Base-by-base conservation (phyloP, 148 eudicot genomes). In the Silene uniflora region DNA sequence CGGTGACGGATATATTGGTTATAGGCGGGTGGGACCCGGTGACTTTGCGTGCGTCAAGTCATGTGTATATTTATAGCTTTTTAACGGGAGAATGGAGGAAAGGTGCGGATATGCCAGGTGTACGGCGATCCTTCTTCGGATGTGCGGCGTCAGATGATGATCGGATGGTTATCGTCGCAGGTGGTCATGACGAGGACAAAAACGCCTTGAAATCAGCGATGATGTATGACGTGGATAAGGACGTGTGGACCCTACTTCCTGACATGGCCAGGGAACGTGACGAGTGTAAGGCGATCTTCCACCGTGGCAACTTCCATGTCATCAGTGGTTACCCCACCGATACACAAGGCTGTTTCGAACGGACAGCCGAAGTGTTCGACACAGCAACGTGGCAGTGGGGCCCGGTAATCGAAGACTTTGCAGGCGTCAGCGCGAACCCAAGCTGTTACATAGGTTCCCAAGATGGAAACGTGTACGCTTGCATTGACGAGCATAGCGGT, bases 1-100 rank as follows among this genome's bases (percentile, higher is more conserved):
- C 83, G 10, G 91, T 93, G 75, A 73, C 80, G 72, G 86, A 84
- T 52, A 83, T 94, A 25, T 86, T 91, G 23, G 89, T 91, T 46
- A 75, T 94, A 16, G 97, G 98, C 32, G 98, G 98, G 81, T 89
- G 88, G 81, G 86, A 89, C 84, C 96, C 93, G 32, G 81, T 61
- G 5, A 88, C 93, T 1, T 89, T 88, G 88, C 81, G 77, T 35
- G 88, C 81, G 3, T 82, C 83, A 2, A 73, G 79, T 49, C 78
- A 54, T 1, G 93, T 94, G 0, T 85, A 79, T 56, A 56, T 90
- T 13, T 94, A 87, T 52, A 78, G 71, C 63, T 94, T 91, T 46
- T 71, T 87, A 1, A 24, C 76, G 1, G 97, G 81, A 27, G 71
- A 27, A 73, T 91, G 98, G 98, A 73, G 92, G 18, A 81, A 85